A percentile compares a stretch with the other conserved stretches of the same genome.
Evolutionary conservation across 345 rosid genomes (phyloP).

Genomic region (Rhodomyrtus tomentosa): DNA sequence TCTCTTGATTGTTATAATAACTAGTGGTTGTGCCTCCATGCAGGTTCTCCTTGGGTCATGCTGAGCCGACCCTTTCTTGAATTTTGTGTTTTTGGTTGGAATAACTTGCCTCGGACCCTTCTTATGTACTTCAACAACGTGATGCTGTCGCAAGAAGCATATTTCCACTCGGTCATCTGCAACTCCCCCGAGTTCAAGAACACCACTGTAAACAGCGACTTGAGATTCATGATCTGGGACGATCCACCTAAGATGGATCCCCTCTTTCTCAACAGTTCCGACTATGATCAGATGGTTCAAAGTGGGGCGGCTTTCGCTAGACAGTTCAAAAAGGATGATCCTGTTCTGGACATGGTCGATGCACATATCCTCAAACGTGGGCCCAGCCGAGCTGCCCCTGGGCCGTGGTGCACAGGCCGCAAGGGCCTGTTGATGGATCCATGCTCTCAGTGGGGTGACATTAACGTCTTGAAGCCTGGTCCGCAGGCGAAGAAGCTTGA

Average conservation of each 20-base stretch:
- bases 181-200: slow-evolving; percentile 78
- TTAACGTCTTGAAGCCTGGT: slow-evolving; percentile 67
- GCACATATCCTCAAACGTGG: slow-evolving; percentile 67
- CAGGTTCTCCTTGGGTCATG: slow-evolving; percentile 93
- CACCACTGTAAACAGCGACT: slow-evolving; percentile 72
- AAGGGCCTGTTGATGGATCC: slow-evolving; percentile 75
- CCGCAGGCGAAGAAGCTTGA: slow-evolving; percentile 64
- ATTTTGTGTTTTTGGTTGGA: slow-evolving; percentile 93
- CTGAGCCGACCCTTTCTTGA: slow-evolving; percentile 80
- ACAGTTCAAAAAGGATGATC: slow-evolving; percentile 64
- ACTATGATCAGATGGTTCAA: slow-evolving; percentile 57
- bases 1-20: background rate
- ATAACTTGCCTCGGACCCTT: slow-evolving; percentile 75
- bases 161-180: slow-evolving; percentile 91
- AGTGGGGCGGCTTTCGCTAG: slow-evolving; percentile 92
- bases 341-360: slow-evolving; percentile 64
- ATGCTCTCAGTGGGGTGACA: slow-evolving; percentile 94
- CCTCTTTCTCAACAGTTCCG: slow-evolving; percentile 45
- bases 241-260: slow-evolving; percentile 98
- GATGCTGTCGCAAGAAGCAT: slow-evolving; percentile 74
- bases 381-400: slow-evolving; percentile 42
- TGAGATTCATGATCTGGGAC: slow-evolving; percentile 93
- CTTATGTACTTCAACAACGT: slow-evolving; percentile 94
- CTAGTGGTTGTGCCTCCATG: background rate
- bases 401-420: slow-evolving; percentile 89